These are phyloP conservation scores for Fulvia fulva DNA, from an alignment of 2,329 filamentous ascomycete species.

Conservation along the genomic window DNA sequence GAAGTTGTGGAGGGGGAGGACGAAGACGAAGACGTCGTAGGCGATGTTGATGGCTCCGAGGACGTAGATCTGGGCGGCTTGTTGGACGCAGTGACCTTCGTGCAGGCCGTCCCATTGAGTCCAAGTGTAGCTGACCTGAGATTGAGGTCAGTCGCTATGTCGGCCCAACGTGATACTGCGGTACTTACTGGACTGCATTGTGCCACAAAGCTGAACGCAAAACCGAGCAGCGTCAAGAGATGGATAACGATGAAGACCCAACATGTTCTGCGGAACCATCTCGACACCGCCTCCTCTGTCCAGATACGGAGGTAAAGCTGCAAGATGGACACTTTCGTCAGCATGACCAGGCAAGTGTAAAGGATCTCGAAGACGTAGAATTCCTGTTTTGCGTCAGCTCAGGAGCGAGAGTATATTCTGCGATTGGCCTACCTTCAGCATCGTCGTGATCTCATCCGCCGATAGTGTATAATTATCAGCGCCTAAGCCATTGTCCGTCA, in stretches of 20 bases:
- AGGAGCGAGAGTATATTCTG: neutral
- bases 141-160: neutral
- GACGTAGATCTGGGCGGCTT: constrained; percentile 14
- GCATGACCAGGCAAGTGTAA: constrained; percentile 17
- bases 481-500: constrained; percentile 19
- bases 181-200: constrained; percentile 14
- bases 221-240: constrained; percentile 13
- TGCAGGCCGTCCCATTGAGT: constrained; percentile 19
- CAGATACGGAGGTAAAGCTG: constrained; percentile 22
- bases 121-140: constrained; percentile 11
- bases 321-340: constrained; percentile 19
- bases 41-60: constrained; percentile 21
- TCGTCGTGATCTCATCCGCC: constrained; percentile 15
- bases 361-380: constrained; percentile 21
- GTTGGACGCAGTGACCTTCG: constrained; percentile 14
- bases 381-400: constrained; percentile 1
- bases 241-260: constrained; percentile 15
- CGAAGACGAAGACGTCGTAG: constrained; percentile 22
- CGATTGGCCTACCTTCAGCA: constrained; percentile 12
- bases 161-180: neutral
- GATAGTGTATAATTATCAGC: constrained; percentile 16
- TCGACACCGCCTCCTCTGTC: constrained; percentile 14
- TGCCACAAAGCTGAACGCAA: constrained; percentile 16
- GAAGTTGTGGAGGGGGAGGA: constrained; percentile 21
- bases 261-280: constrained; percentile 19